Conservation (phyloP, 805 yeast species). For the Wickerhamiella domercqiae region DNA sequence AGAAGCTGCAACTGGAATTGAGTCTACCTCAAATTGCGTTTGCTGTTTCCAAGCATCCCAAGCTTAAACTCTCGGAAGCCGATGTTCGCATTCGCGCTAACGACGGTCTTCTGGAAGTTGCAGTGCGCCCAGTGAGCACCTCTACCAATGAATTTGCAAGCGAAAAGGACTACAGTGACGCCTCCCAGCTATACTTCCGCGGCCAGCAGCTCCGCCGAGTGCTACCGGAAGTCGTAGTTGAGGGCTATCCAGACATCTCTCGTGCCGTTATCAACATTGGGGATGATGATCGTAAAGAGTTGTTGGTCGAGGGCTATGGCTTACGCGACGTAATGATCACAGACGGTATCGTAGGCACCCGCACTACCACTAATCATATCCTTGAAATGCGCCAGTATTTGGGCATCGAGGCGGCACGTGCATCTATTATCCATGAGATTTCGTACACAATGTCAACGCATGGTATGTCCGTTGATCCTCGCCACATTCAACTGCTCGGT, state of each 20-base stretch:
- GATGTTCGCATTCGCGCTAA: conserved; percentile 57
- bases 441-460: conserved; percentile 97
- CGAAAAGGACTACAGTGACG: conserved; percentile 4
- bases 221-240: conserved; percentile 76
- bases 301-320: conserved; percentile 96
- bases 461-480: conserved; percentile 99
- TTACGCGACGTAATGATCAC: conserved; percentile 91
- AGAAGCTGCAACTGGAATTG: conserved; percentile 76
- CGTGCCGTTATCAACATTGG: conserved; percentile 93
- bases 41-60: conserved; percentile 75
- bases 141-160: conserved; percentile 1
- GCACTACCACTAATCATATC: conserved; percentile 82
- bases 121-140: conserved; percentile 3
- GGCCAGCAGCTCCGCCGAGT: conserved; percentile 81
- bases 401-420: conserved; percentile 96
- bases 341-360: conserved; percentile 84
- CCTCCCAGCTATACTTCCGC: conserved; percentile 57
- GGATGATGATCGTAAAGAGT: conserved; percentile 67
- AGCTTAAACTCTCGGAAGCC: conserved; percentile 60
- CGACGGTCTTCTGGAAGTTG: conserved; percentile 34
- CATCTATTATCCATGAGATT: conserved; percentile 84
- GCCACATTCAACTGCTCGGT: conserved; percentile 93
- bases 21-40: conserved; percentile 71
- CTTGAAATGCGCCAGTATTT: conserved; percentile 76
- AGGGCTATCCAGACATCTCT: conserved; percentile 80